Evolutionary conservation across 192 early-diverging fungal genomes (phyloP).

Genomic region (Coemansia pectinata): DNA sequence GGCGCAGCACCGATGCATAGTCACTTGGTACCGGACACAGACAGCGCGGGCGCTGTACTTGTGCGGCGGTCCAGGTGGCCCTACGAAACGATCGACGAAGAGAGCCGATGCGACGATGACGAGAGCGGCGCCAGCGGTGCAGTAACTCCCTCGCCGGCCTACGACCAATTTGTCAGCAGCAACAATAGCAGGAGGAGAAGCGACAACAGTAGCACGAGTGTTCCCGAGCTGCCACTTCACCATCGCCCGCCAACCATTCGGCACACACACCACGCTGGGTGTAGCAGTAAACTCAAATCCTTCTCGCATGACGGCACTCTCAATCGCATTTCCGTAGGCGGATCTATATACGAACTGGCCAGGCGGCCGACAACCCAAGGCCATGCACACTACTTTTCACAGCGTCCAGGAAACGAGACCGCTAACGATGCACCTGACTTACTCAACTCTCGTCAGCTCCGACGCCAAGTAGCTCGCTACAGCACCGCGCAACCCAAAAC

Average conservation of each 20-base stretch:
- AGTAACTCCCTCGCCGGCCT: neutral
- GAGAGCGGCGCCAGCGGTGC: conserved; percentile 3
- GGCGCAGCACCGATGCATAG: neutral
- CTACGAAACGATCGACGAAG: conserved; percentile 3
- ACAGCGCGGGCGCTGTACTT: conserved; percentile 15
- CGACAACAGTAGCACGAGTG: conserved; percentile 8
- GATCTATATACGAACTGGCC: neutral
- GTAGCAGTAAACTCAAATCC: conserved; percentile 21
- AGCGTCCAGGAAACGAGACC: neutral
- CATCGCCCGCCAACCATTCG: neutral
- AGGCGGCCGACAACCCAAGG: conserved; percentile 19
- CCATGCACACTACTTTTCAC: neutral
- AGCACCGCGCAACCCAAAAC: neutral
- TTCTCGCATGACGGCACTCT: conserved; percentile 41
- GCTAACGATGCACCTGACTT: conserved; percentile 31
- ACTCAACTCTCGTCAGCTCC: conserved; percentile 48
- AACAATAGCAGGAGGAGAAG: neutral
- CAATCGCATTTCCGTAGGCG: neutral
- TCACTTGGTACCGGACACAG: neutral
- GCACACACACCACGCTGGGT: neutral
- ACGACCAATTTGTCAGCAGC: conserved; percentile 3
- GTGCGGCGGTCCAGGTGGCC: conserved; percentile 11
- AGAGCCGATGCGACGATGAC: conserved; percentile 8
- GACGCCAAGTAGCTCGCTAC: conserved; percentile 40
- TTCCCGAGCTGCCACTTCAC: neutral